These are phyloP conservation scores for Phytophthora citrophthora DNA, from an alignment of 352 stramenopile genomes.

Conservation along the genomic window DNA sequence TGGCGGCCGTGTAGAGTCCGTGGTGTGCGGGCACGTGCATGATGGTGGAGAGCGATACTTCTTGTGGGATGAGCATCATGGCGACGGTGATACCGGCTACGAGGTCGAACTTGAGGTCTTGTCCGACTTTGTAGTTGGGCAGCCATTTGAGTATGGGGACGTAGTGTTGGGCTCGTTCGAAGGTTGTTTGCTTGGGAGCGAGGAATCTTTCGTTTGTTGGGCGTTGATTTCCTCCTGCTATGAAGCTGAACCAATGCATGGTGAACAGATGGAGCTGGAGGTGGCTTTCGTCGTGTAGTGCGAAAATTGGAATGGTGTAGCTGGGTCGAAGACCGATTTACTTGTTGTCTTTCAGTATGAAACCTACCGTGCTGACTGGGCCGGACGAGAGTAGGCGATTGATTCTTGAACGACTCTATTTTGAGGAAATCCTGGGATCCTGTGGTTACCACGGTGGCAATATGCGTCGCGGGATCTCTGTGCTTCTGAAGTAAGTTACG, in stretches of 20 bases:
- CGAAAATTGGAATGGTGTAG: background rate
- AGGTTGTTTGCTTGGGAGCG: conserved; percentile 18
- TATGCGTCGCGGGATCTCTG: background rate
- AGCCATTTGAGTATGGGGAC: conserved; percentile 57
- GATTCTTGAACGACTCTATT: background rate
- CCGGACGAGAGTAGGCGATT: background rate
- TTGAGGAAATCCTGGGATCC: background rate
- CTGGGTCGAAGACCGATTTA: background rate
- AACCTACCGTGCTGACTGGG: conserved; percentile 4
- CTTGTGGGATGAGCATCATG: conserved; percentile 91
- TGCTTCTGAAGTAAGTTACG: too few species aligned
- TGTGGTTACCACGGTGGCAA: background rate
- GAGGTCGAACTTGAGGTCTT: conserved; percentile 58
- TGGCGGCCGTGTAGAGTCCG: conserved; percentile 85
- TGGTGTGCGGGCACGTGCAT: conserved; percentile 85
- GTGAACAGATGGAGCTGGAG: background rate
- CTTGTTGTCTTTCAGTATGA: conserved; percentile 2
- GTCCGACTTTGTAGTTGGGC: conserved; percentile 47
- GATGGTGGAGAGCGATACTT: conserved; percentile 87
- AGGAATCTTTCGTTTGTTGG: conserved; percentile 11
- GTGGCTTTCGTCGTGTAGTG: background rate
- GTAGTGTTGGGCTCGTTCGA: conserved; percentile 25
- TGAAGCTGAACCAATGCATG: conserved; percentile 14
- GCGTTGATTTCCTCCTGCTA: conserved; percentile 21
- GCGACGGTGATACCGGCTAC: conserved; percentile 58